Evolutionary conservation across 75 land plant genomes (phyloP), one percentile per base, ranked within the genome.

Genomic region (Sequoia sempervirens): DNA sequence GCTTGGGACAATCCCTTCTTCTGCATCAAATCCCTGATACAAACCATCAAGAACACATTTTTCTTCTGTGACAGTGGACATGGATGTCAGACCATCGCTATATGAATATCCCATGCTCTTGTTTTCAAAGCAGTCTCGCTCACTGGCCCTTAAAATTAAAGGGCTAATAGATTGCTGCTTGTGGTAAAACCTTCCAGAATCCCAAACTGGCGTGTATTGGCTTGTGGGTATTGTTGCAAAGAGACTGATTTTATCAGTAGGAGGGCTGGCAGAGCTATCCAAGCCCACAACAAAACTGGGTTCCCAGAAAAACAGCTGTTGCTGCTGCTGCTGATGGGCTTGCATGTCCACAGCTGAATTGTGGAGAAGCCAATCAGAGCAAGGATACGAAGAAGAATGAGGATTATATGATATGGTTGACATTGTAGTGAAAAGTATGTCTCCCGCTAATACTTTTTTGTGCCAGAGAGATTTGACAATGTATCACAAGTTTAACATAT

Each of bases 1-100:
- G 80, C 80, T 78, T n/a, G 80, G 80, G 30, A 78, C 80, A 78
- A 78, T 78, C 14, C 80, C 80, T 78, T 45, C 80, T 41, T 78
- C 47, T 2, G 32, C 47, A 23, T 78, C 80, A 45, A 78, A 78
- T 43, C 80, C 80, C 80, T 78, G 80, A 78, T 78, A 78, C 32
- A 78, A 13, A 45, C 80, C 80, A 78, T 78, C 80, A 11, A 78
- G 80, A 78, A 78, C 80, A 78, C 28, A 45, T 23, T 43, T 78
- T n/a, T 78, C 80, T 45, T 78, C 80, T 45, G 50, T 78, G 45
- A n/a, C 41, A 18, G 79, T 75, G 43, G 79, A 75, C 79, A 75
- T 40, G 41, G 79, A 43, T 45, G 41, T 23, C 66, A 61, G n/a
- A 61, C 66, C 30, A 43, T 43, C 41, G n/a, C 23, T 20, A 78